A percentile compares a stretch with the other conserved stretches of the same genome.
Evolutionary conservation across 129 eudicot genomes (phyloP).

Genomic region (Kitagawia praeruptora): DNA sequence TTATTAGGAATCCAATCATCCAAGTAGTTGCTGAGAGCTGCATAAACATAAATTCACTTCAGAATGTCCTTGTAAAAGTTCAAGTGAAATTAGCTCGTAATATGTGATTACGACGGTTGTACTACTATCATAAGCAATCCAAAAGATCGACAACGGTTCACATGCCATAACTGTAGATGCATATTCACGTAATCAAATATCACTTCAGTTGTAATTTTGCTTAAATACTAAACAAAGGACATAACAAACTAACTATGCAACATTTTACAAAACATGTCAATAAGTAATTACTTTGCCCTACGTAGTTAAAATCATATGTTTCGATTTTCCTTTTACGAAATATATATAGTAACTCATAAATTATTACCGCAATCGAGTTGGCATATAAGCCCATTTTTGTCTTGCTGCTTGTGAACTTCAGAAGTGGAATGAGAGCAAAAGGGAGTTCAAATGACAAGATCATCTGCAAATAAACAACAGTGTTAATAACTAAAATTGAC

Average conservation of each 20-base stretch:
- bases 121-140: neutral
- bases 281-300: neutral
- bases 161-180: neutral
- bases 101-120: neutral
- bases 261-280: neutral
- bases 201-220: neutral
- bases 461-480: conserved; percentile 51
- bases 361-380: conserved; percentile 55
- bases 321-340: neutral
- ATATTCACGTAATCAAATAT: neutral
- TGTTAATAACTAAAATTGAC: neutral
- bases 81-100: neutral
- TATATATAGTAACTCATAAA: neutral
- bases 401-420: conserved; percentile 92
- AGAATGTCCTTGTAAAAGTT: neutral
- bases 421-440: conserved; percentile 95
- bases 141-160: neutral
- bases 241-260: neutral
- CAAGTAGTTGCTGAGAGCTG: conserved; percentile 84
- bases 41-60: neutral
- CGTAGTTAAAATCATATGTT: neutral
- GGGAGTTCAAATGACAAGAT: conserved; percentile 97
- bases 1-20: conserved; percentile 74
- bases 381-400: conserved; percentile 90
- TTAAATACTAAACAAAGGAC: neutral